These are phyloP conservation scores for Tolypocladium guangdongense DNA, from an alignment of 2,329 filamentous ascomycete species.

Conservation along the genomic window DNA sequence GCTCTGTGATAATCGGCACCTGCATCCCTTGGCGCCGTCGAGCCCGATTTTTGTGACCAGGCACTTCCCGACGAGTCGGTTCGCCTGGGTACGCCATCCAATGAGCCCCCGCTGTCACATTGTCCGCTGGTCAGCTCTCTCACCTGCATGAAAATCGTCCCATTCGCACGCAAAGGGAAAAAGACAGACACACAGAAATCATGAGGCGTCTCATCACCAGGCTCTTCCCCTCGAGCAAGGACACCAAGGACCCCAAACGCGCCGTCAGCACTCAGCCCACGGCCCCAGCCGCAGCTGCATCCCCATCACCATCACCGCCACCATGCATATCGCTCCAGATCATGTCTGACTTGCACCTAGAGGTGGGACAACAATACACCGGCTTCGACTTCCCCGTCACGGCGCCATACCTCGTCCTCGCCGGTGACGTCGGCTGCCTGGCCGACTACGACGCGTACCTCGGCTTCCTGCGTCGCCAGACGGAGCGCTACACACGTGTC, in stretches of 20 bases:
- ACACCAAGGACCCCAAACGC: too few relatives aligned
- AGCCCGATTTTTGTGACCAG: background rate
- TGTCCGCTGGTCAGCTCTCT: background rate
- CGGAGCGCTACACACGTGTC: background rate
- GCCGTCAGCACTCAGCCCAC: background rate
- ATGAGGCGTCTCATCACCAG: background rate
- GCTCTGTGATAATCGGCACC: background rate
- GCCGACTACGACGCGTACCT: background rate
- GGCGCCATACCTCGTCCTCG: background rate
- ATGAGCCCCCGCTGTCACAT: background rate
- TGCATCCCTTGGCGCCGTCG: background rate
- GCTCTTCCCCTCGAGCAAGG: background rate
- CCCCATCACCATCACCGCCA: background rate
- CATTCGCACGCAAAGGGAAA: background rate
- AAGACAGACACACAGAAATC: background rate
- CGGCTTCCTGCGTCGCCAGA: background rate
- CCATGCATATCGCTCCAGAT: background rate
- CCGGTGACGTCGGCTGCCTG: background rate
- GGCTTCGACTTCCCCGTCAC: background rate
- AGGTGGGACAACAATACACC: background rate
- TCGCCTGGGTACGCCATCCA: background rate
- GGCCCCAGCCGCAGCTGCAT: background rate
- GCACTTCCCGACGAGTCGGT: background rate
- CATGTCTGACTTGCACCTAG: background rate
- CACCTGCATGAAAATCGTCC: background rate